These are phyloP conservation scores for Gracilaria domingensis DNA, from an alignment of 23 red algal genomes.

Conservation along the genomic window DNA sequence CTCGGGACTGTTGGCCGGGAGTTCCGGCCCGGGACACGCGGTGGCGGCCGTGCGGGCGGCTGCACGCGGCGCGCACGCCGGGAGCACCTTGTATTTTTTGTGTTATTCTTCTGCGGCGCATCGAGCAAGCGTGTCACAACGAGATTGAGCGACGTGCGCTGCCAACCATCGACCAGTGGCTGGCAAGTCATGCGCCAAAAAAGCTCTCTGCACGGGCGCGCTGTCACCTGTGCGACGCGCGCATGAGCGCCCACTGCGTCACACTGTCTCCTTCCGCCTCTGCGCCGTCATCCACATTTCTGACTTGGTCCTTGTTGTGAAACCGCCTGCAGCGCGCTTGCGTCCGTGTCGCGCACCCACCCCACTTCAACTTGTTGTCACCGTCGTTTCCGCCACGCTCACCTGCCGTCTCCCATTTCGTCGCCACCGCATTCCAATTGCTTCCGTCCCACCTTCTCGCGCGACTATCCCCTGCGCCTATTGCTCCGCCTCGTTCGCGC, in stretches of 20 bases:
- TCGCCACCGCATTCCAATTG: background rate
- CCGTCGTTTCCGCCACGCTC: background rate
- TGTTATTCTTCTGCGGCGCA: too few species aligned
- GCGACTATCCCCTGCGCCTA: background rate
- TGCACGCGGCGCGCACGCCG: too few species aligned
- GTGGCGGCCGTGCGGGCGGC: too few species aligned
- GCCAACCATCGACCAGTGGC: background rate
- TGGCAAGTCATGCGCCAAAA: constrained; percentile 5
- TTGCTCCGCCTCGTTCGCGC: background rate
- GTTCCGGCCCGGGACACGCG: too few species aligned
- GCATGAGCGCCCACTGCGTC: background rate
- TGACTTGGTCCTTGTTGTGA: constrained; percentile 25
- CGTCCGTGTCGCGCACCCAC: background rate
- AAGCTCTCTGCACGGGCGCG: constrained; percentile 8
- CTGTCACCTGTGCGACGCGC: background rate
- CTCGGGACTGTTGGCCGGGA: too few species aligned
- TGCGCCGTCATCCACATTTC: background rate
- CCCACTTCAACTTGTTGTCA: background rate
- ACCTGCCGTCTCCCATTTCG: background rate
- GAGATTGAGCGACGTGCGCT: background rate
- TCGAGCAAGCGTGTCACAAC: too few species aligned
- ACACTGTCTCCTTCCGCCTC: background rate
- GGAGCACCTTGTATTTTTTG: too few species aligned
- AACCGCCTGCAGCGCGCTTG: background rate
- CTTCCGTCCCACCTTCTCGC: background rate